Evolutionary conservation across 2,329 filamentous ascomycete genomes (phyloP).

Genomic region (Fusarium fracticaudum): DNA sequence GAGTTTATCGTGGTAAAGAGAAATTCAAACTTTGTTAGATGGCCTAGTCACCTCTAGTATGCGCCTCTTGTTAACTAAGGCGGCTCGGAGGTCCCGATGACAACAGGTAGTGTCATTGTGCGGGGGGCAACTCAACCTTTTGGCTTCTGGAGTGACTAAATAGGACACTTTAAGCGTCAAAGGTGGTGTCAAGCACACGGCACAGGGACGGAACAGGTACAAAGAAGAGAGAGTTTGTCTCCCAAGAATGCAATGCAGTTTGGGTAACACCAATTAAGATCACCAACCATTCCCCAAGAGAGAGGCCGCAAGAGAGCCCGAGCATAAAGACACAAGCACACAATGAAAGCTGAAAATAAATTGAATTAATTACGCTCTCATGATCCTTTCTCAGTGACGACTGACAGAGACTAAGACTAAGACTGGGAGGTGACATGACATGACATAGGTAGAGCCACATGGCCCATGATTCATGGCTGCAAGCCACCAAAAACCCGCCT

Average conservation of each 20-base stretch:
- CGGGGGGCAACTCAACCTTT: slow-evolving; percentile 13
- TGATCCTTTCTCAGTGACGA: background rate
- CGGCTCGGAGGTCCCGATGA: slow-evolving; percentile 26
- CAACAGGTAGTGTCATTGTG: slow-evolving; percentile 24
- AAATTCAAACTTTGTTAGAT: slow-evolving; percentile 25
- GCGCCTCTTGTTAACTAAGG: slow-evolving; percentile 19
- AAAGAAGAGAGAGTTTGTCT: slow-evolving; percentile 25
- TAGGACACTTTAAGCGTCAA: background rate
- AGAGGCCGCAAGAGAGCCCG: slow-evolving; percentile 8
- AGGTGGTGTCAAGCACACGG: slow-evolving; percentile 22
- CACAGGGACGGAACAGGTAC: background rate
- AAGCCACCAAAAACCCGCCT: slow-evolving; percentile 24
- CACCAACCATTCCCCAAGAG: background rate
- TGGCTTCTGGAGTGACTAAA: slow-evolving; percentile 8
- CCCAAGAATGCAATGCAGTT: slow-evolving; percentile 23
- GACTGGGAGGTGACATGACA: background rate
- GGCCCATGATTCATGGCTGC: slow-evolving; percentile 26
- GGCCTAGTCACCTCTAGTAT: background rate
- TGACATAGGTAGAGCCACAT: slow-evolving; percentile 2
- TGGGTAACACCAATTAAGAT: slow-evolving; percentile 28
- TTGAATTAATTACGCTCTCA: background rate
- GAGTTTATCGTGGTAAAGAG: slow-evolving; percentile 23
- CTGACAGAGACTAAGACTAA: background rate
- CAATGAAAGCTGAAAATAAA: background rate
- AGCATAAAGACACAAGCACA: background rate